Evolutionary conservation across 805 yeast genomes (phyloP).

Genomic region (Ogataea corticis): DNA sequence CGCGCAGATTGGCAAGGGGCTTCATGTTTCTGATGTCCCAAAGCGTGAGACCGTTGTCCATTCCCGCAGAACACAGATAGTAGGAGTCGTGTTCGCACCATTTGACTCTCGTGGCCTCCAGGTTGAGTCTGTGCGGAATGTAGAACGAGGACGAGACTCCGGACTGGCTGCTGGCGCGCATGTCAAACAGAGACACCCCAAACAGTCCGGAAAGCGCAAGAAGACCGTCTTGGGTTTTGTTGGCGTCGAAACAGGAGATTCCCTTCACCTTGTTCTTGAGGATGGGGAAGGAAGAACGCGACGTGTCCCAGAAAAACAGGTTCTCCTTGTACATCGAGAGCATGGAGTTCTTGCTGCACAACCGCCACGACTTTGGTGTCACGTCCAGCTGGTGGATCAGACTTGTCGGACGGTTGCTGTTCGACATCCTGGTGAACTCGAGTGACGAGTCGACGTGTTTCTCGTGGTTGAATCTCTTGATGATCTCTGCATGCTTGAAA

Average conservation of each 20-base stretch:
- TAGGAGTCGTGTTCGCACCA: slow-evolving; percentile 68
- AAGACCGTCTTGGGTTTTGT: slow-evolving; percentile 48
- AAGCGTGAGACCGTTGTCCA: slow-evolving; percentile 51
- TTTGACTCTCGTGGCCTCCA: slow-evolving; percentile 44
- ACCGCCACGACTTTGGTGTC: slow-evolving; percentile 42
- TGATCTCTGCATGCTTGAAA: slow-evolving; percentile 63
- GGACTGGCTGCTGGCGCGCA: slow-evolving; percentile 46
- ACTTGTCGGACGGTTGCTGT: slow-evolving; percentile 21
- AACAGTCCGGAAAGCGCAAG: slow-evolving; percentile 66
- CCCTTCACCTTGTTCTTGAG: slow-evolving; percentile 54
- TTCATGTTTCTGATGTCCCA: slow-evolving; percentile 73
- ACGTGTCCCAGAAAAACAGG: slow-evolving; percentile 75
- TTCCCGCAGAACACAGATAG: slow-evolving; percentile 64
- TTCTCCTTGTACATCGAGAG: slow-evolving; percentile 67
- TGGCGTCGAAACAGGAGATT: slow-evolving; percentile 50
- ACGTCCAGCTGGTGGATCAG: slow-evolving; percentile 39
- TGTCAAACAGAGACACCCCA: slow-evolving; percentile 75
- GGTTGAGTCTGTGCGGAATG: slow-evolving; percentile 38
- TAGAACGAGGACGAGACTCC: slow-evolving; percentile 38
- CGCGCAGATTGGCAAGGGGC: slow-evolving; percentile 52
- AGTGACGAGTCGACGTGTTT: slow-evolving; percentile 50
- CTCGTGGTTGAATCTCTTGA: slow-evolving; percentile 76
- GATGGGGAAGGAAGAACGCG: slow-evolving; percentile 58
- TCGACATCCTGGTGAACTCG: slow-evolving; percentile 30
- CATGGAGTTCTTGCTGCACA: slow-evolving; percentile 47